A percentile compares a stretch with the other conserved stretches of the same genome.
Evolutionary conservation across 2,329 filamentous ascomycete species (phyloP).

Genomic region (Emmonsiellopsis sp.): DNA sequence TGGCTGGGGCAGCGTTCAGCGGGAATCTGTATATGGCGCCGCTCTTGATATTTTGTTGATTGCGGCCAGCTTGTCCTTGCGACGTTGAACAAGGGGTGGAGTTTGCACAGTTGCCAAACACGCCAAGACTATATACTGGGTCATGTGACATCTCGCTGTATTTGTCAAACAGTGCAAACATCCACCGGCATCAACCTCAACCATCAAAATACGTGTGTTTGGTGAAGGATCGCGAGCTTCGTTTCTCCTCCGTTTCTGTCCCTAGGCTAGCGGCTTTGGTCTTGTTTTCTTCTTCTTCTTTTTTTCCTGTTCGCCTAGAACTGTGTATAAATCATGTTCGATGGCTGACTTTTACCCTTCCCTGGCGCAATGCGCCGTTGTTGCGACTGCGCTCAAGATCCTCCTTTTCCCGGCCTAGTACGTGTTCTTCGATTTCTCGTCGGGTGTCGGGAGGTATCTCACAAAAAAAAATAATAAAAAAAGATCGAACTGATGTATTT

Average conservation of each 20-base stretch:
- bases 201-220: neutral
- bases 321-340: constrained; percentile 8
- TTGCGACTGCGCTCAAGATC: constrained; percentile 81
- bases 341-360: constrained; percentile 82
- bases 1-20: neutral
- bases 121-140: neutral
- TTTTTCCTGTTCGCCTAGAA: neutral
- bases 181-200: neutral
- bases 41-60: constrained; percentile 1
- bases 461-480: neutral
- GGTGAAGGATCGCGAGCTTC: neutral
- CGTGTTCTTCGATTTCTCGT: constrained; percentile 28
- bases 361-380: constrained; percentile 76
- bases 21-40: neutral
- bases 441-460: too few relatives aligned
- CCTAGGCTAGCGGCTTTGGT: neutral
- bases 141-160: neutral
- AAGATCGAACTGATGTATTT: neutral
- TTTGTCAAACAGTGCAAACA: constrained; percentile 4
- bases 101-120: neutral
- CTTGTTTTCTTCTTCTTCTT: neutral
- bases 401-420: constrained; percentile 92
- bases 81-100: neutral
- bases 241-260: neutral
- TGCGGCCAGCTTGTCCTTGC: constrained; percentile 16